Evolutionary conservation across 768 basidiomycete genomes (phyloP).

Genomic region (Phanerochaete carnosa): DNA sequence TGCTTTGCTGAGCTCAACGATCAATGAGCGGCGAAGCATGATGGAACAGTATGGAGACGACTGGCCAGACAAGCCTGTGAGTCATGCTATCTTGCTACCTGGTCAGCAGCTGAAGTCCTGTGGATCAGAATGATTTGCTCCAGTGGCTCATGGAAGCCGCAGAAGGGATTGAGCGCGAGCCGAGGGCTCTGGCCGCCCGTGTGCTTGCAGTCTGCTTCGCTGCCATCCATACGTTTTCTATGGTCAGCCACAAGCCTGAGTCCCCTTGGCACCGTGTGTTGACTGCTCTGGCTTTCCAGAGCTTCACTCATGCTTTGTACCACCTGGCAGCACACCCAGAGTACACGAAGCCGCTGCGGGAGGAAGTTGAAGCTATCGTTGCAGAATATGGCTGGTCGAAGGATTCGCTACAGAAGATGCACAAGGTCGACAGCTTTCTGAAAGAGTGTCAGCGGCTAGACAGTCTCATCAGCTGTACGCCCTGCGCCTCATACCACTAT

Average conservation of each 20-base stretch:
- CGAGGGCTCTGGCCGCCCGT: not conserved
- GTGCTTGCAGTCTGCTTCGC: slow-evolving; percentile 33
- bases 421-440: slow-evolving; percentile 33
- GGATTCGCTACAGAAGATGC: slow-evolving; percentile 24
- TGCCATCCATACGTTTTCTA: slow-evolving; percentile 30
- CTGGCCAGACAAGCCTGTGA: slow-evolving; percentile 23
- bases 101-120: not conserved
- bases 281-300: slow-evolving; percentile 18
- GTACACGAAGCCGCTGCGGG: slow-evolving; percentile 24
- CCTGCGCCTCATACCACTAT: not conserved
- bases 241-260: slow-evolving; percentile 12
- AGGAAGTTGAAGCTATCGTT: slow-evolving; percentile 23
- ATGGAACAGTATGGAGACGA: slow-evolving; percentile 18
- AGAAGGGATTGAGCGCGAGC: not conserved
- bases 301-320: slow-evolving; percentile 28
- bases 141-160: slow-evolving; percentile 44
- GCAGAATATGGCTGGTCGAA: slow-evolving; percentile 18
- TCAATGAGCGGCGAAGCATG: slow-evolving; percentile 20
- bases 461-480: not conserved
- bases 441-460: slow-evolving; percentile 28
- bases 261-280: not conserved
- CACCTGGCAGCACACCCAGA: slow-evolving; percentile 26
- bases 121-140: slow-evolving; percentile 41
- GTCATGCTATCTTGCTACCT: not conserved
- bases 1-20: slow-evolving; percentile 15